Conservation (phyloP, 208 protist genomes). For the Blastocrithidia nonstop region DNA sequence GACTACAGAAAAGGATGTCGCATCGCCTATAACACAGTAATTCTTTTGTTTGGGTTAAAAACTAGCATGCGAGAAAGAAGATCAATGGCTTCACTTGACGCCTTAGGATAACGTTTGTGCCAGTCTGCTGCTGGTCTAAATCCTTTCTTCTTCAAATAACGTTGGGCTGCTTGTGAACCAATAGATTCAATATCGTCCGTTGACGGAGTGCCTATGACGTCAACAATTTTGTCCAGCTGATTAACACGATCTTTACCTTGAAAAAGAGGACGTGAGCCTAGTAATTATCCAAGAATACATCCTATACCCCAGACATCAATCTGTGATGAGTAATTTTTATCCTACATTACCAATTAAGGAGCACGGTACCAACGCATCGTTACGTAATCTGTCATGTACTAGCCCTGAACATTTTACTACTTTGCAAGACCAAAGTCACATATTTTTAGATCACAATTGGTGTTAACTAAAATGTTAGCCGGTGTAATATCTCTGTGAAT, state of each 20-base stretch:
- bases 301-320: conserved; percentile 88
- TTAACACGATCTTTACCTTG: conserved; percentile 81
- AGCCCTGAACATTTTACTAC: conserved; percentile 71
- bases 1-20: conserved; percentile 68
- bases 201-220: conserved; percentile 83
- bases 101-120: conserved; percentile 56
- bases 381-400: conserved; percentile 91
- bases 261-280: conserved; percentile 75
- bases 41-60: conserved; percentile 85
- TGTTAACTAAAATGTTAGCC: conserved; percentile 93
- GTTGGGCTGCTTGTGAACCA: conserved; percentile 63
- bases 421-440: conserved; percentile 90
- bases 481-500: conserved; percentile 95
- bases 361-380: conserved; percentile 92
- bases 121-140: conserved; percentile 28
- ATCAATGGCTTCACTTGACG: conserved; percentile 70
- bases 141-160: conserved; percentile 79
- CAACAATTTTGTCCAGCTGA: conserved; percentile 86
- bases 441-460: conserved; percentile 94
- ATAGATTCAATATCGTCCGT: conserved; percentile 68
- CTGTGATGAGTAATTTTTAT: conserved; percentile 75
- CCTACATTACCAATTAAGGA: conserved; percentile 88
- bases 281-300: conserved; percentile 81
- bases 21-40: conserved; percentile 85
- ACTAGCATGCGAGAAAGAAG: conserved; percentile 84